Percentiles rank a stretch among this genome's conserved stretches.
Conservation (phyloP, 306 rosid genomes). For the Leucaena leucocephala region DNA sequence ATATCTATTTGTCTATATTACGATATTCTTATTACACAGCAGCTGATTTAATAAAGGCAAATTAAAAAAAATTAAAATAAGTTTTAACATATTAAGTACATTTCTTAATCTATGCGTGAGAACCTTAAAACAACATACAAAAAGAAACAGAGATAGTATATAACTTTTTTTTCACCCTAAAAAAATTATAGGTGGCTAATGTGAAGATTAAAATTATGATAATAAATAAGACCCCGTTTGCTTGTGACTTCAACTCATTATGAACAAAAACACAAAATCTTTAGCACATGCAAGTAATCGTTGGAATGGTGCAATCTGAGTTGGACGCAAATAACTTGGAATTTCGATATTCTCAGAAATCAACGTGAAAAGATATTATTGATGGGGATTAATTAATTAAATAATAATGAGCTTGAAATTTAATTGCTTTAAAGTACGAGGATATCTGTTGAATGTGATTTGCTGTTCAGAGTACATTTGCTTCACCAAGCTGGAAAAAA, state of each 20-base stretch:
- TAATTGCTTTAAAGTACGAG: background rate
- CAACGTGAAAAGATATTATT: background rate
- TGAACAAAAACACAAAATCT: background rate
- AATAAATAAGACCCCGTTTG: too few species aligned
- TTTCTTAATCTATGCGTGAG: too few species aligned
- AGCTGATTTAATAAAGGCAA: too few species aligned
- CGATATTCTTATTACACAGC: too few species aligned
- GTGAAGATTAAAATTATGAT: too few species aligned
- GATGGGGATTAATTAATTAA: background rate
- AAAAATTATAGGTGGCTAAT: too few species aligned
- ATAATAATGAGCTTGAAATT: background rate
- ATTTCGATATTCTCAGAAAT: background rate
- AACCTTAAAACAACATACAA: too few species aligned
- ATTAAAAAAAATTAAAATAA: too few species aligned
- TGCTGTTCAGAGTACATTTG: background rate
- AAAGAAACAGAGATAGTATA: too few species aligned
- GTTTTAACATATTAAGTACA: too few species aligned
- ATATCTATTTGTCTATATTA: too few species aligned
- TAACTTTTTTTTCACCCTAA: too few species aligned
- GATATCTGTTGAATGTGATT: background rate
- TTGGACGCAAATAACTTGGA: background rate
- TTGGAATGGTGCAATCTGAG: background rate
- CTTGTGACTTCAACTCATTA: background rate
- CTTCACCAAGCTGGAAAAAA: conserved; percentile 16
- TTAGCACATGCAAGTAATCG: background rate